phyloP scores from a whole-genome alignment of 2,329 filamentous ascomycete genomes.

The Endothia cerciana region DNA sequence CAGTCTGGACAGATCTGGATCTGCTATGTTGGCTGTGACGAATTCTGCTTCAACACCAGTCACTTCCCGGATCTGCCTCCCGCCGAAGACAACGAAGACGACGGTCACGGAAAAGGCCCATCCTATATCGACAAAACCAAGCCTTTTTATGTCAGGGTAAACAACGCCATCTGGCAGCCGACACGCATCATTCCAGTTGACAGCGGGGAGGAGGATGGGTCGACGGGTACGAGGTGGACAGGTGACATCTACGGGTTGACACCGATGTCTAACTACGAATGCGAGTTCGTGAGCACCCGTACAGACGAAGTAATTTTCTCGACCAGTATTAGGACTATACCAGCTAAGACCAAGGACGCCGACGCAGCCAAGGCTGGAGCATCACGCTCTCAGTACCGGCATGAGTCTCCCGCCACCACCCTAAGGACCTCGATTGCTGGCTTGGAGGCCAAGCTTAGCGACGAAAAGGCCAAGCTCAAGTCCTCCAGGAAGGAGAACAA shows the following conservation, averaged over 20 bases:
- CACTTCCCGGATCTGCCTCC: constrained; percentile 49
- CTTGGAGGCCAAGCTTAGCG: constrained; percentile 70
- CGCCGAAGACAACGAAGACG: constrained; percentile 38
- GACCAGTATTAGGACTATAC: constrained; percentile 70
- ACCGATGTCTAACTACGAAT: constrained; percentile 76
- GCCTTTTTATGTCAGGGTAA: constrained; percentile 78
- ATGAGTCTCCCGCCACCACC: constrained; percentile 77
- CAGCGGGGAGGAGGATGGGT: constrained; percentile 40
- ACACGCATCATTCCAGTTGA: constrained; percentile 66
- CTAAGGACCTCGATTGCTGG: constrained; percentile 76
- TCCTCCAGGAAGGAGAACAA: constrained; percentile 76
- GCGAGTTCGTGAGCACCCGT: constrained; percentile 73
- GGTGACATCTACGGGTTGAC: constrained; percentile 72
- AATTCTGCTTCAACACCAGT: constrained; percentile 77
- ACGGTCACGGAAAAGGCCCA: constrained; percentile 41
- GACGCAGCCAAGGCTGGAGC: constrained; percentile 44
- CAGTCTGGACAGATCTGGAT: constrained; percentile 79
- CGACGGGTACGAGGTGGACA: constrained; percentile 62
- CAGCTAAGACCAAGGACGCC: constrained; percentile 49
- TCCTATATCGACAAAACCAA: constrained; percentile 68
- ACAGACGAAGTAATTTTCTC: constrained; percentile 71
- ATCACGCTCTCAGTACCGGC: constrained; percentile 65
- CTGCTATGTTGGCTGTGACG: constrained; percentile 76
- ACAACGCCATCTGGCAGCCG: constrained; percentile 79
- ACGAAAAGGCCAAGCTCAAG: constrained; percentile 72